These are phyloP conservation scores for Stygiomarasmius scandens DNA, from an alignment of 1,284 basidiomycete species.

Conservation along the genomic window DNA sequence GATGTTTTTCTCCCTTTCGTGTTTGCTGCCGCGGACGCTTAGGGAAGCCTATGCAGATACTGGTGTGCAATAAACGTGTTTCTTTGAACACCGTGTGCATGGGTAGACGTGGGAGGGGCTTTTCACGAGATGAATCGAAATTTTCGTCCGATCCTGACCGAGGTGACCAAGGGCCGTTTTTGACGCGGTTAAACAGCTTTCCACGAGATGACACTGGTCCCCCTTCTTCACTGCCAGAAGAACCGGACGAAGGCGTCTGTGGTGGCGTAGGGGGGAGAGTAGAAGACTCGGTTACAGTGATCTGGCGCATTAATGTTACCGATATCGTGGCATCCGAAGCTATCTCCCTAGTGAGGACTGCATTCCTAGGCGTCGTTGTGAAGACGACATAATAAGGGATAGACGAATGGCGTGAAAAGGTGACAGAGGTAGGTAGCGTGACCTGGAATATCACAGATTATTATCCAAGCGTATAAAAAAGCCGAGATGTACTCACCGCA, in stretches of 20 bases:
- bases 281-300: constrained; percentile 47
- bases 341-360: constrained; percentile 59
- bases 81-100: constrained; percentile 46
- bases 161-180: constrained; percentile 34
- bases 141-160: constrained; percentile 25
- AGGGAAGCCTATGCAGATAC: constrained; percentile 65
- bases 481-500: constrained; percentile 46
- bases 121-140: constrained; percentile 30
- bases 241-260: constrained; percentile 41
- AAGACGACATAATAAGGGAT: constrained; percentile 75
- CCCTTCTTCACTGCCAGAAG: constrained; percentile 48
- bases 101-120: constrained; percentile 50
- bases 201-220: constrained; percentile 33
- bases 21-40: constrained; percentile 58
- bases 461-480: constrained; percentile 4
- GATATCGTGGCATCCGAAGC: constrained; percentile 69
- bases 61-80: constrained; percentile 51
- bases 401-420: constrained; percentile 57
- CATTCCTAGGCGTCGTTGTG: constrained; percentile 58
- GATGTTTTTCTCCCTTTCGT: constrained; percentile 37
- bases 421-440: constrained; percentile 59
- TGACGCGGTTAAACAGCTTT: constrained; percentile 51
- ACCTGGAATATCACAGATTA: constrained; percentile 43
- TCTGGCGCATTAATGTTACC: constrained; percentile 60
- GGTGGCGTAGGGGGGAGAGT: constrained; percentile 44